A percentile compares a stretch with the other conserved stretches of the same genome.
Evolutionary conservation across 2,329 filamentous ascomycete genomes (phyloP).

Genomic region (Drechslerella dactyloides): DNA sequence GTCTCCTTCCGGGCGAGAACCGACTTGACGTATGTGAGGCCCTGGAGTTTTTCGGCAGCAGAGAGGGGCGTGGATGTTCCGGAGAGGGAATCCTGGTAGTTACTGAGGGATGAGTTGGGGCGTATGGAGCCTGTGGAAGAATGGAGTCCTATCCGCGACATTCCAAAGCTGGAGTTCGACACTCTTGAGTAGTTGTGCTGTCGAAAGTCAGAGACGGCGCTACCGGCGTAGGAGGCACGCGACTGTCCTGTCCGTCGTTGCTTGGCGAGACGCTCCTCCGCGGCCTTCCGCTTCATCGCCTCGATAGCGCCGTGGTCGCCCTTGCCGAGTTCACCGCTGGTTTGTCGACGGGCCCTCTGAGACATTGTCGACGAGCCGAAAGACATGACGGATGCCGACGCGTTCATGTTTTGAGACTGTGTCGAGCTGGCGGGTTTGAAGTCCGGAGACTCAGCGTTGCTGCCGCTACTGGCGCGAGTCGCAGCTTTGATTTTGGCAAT

Average conservation of each 20-base stretch:
- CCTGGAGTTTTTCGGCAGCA: constrained; percentile 20
- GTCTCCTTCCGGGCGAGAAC: constrained; percentile 34
- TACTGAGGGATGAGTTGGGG: constrained; percentile 20
- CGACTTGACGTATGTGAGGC: constrained; percentile 40
- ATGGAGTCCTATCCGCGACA: constrained; percentile 46
- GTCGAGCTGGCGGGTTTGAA: background rate
- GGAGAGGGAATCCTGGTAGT: constrained; percentile 4
- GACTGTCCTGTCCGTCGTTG: constrained; percentile 21
- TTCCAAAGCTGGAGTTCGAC: constrained; percentile 41
- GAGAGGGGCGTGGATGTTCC: constrained; percentile 6
- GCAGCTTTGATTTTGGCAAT: constrained; percentile 40
- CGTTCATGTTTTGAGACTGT: constrained; percentile 19
- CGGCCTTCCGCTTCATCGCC: constrained; percentile 38
- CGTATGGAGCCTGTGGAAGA: constrained; percentile 40
- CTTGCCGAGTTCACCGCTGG: constrained; percentile 42
- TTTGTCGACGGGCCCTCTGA: constrained; percentile 13
- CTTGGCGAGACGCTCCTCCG: constrained; percentile 19
- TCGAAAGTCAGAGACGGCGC: constrained; percentile 22
- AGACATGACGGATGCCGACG: constrained; percentile 34
- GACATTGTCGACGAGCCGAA: constrained; percentile 25
- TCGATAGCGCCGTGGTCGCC: constrained; percentile 31
- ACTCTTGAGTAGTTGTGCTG: constrained; percentile 11
- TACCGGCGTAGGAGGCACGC: constrained; percentile 37
- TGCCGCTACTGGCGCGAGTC: background rate
- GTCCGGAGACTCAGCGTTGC: background rate